Percentiles rank a stretch among this genome's conserved stretches.
These are phyloP conservation scores for Rhynchosporium agropyri DNA, from an alignment of 2,329 filamentous ascomycete species.

Conservation along the genomic window DNA sequence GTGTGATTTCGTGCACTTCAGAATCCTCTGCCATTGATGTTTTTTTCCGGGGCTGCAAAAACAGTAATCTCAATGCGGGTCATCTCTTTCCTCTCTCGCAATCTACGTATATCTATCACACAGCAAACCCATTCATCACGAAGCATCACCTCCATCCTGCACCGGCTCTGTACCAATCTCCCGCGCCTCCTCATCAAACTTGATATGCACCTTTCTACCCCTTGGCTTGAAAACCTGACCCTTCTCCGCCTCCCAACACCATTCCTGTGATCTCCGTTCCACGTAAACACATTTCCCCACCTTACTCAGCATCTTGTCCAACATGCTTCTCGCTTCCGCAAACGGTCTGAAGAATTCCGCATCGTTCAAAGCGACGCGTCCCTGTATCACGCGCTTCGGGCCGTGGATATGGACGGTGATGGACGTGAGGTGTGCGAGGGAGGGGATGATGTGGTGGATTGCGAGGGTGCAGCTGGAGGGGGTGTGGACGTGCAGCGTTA, in stretches of 20 bases:
- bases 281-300: neutral
- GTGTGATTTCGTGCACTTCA: neutral
- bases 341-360: conserved; percentile 12
- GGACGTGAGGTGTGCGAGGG: neutral
- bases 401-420: conserved; percentile 8
- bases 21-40: neutral
- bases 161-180: neutral
- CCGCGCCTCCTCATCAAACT: conserved; percentile 8
- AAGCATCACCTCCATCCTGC: neutral
- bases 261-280: conserved; percentile 6
- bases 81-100: no score
- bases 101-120: neutral
- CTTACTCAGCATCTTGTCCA: conserved; percentile 17
- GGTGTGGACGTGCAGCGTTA: conserved; percentile 9
- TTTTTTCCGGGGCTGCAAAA: no score
- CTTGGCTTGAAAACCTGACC: conserved; percentile 14
- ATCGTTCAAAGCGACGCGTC: neutral
- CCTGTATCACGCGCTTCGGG: neutral
- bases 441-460: conserved; percentile 17
- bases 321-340: conserved; percentile 5
- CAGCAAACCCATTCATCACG: neutral
- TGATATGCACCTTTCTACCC: conserved; percentile 9
- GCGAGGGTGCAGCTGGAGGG: conserved; percentile 5
- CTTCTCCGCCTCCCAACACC: conserved; percentile 14
- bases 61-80: neutral